Percentiles rank a stretch among this genome's conserved stretches.
These are phyloP conservation scores for Zygosaccharomyces pseudorouxii DNA, from an alignment of 805 yeast species.

Conservation along the genomic window DNA sequence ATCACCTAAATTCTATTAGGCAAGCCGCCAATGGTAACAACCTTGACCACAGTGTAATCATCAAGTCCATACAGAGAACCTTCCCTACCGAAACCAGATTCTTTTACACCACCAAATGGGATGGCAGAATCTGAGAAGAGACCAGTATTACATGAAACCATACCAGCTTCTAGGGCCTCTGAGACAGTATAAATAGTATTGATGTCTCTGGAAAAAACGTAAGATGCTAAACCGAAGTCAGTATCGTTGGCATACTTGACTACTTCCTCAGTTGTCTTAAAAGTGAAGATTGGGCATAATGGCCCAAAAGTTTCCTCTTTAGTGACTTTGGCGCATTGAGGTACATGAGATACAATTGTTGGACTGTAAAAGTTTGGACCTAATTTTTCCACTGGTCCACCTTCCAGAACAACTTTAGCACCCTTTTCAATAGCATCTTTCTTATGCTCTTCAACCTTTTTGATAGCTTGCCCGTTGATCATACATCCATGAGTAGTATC, in stretches of 20 bases:
- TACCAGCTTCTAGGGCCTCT: slow-evolving; percentile 58
- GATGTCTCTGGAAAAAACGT: slow-evolving; percentile 50
- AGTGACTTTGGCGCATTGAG: slow-evolving; percentile 46
- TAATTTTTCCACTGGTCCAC: slow-evolving; percentile 47
- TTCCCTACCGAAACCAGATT: slow-evolving; percentile 68
- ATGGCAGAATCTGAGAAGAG: slow-evolving; percentile 51
- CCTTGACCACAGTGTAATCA: slow-evolving; percentile 52
- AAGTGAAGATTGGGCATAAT: slow-evolving; percentile 52
- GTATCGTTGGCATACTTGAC: slow-evolving; percentile 51
- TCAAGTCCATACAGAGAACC: slow-evolving; percentile 60
- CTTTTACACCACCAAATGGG: slow-evolving; percentile 62
- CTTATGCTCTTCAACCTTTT: slow-evolving; percentile 51
- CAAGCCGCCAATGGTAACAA: slow-evolving; percentile 46
- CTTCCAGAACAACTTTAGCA: slow-evolving; percentile 46
- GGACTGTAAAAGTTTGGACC: slow-evolving; percentile 55
- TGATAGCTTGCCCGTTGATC: slow-evolving; percentile 47
- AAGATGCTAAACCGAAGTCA: slow-evolving; percentile 55
- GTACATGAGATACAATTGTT: slow-evolving; percentile 48
- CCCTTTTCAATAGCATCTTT: slow-evolving; percentile 52
- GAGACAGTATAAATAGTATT: slow-evolving; percentile 49
- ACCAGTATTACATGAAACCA: slow-evolving; percentile 61
- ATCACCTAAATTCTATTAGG: slow-evolving; percentile 11
- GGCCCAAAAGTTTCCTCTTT: slow-evolving; percentile 66
- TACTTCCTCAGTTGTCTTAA: slow-evolving; percentile 51
- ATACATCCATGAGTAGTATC: slow-evolving; percentile 54